Evolutionary conservation across 1,139 yeast species (phyloP), one percentile per base, ranked within the genome.

Genomic region (Hyphopichia wangnamkhiaoensis): DNA sequence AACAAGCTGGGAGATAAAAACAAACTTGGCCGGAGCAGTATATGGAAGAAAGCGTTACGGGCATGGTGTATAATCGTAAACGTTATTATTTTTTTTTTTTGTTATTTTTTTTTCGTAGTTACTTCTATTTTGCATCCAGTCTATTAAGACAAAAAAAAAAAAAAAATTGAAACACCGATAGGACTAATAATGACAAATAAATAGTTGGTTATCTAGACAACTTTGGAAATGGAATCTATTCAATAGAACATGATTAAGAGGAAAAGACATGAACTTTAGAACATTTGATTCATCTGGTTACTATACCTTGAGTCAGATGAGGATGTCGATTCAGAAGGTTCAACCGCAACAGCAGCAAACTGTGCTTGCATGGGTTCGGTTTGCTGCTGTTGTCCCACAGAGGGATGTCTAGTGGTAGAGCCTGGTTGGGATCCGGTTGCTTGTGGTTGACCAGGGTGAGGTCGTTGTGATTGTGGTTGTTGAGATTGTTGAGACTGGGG

Each of bases 401-500:
- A n/a, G n/a, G n/a, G n/a, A n/a, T n/a, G n/a, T n/a, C n/a, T n/a
- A n/a, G n/a, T n/a, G n/a, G n/a, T n/a, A n/a, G n/a, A n/a, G n/a
- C n/a, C n/a, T n/a, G n/a, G n/a, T n/a, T n/a, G n/a, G n/a, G n/a
- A n/a, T n/a, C n/a, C n/a, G n/a, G n/a, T n/a, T n/a, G n/a, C n/a
- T n/a, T 31, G 33, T 31, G 19, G 34, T 21, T 23, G 19, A 25
- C 15, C 29, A 17, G n/a, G 27, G 12, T 24, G 33, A 19, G 13
- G 39, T 7, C 9, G 36, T 12, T 15, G 13, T 10, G 3, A 12
- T 14, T 35, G 35, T 4, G 25, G 21, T 14, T 26, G 38, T 9
- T 31, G 27, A 20, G n/a, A 28, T 10, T 31, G 38, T 8, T 10
- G 40, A 6, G 27, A 18, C 17, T 26, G 34, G 19, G 15, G 38